Evolutionary conservation across 768 basidiomycete genomes (phyloP), one percentile per base, ranked within the genome.

Genomic region (Chalciporus piperatus): DNA sequence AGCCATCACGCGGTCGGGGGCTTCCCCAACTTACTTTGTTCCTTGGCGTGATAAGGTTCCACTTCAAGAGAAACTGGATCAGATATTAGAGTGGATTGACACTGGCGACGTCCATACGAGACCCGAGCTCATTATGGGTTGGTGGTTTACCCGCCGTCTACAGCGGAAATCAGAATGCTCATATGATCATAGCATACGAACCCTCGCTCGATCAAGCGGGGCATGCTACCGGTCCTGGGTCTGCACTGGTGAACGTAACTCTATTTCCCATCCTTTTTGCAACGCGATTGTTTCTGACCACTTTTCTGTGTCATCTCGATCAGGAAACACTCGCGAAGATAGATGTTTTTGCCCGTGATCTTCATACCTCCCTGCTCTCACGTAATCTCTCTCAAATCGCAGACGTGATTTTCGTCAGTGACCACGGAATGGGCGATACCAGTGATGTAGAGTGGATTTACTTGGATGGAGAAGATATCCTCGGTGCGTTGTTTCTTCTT

Each of bases 371-470:
- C 1, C 72, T 97, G 32, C 74, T 74, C 42, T 74, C 74, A 4
- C 82, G 94, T 6, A 92, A 94, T 61, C 76, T 96, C 22, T 84
- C 82, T 2, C 80, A 87, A 41, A 88, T 95, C 17, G 85, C 93
- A 12, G 91, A 97, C 65, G 76, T 96, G 28, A 78, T 96, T 20
- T 93, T 95, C 59, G 92, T 97, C 56, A 88, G 86, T 55, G 90
- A 92, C 64, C 88, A 92, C 59, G 92, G 91, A n/a, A 94, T 92
- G 89, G 86, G 83, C 1, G 89, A 91, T 64, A 96, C 92, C n/a
- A 83, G 82, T 54, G 78, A 88, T 55, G 83, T 84, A 0, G 81
- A 86, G 44, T 76, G 80, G 43, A 70, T 95, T 30, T 90, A 86
- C 67, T 75, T 97, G 47, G 92, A 97, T 64, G 87, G 22, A 16